A percentile compares a stretch with the other conserved stretches of the same genome.
phyloP scores from a whole-genome alignment of 768 basidiomycete species.

The Leccinum longicurvipes region DNA sequence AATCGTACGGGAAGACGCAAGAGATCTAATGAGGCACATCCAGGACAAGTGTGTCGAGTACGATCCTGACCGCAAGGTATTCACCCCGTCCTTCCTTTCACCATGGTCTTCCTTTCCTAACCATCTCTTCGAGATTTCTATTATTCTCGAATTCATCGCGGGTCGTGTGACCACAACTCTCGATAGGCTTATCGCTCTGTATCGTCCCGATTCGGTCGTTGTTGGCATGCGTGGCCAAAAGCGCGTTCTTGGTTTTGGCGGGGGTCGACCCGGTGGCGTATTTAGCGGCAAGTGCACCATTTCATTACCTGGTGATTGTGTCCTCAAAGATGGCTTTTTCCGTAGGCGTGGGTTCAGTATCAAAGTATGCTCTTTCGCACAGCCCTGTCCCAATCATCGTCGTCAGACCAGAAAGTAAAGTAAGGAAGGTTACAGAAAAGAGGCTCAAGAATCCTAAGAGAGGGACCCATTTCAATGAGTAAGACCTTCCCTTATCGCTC shows the following conservation, averaged over 20 bases:
- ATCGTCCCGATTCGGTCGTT: constrained; percentile 88
- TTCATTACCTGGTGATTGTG: neutral
- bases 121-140: constrained; percentile 56
- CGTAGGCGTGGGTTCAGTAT: constrained; percentile 60
- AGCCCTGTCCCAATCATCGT: constrained; percentile 97
- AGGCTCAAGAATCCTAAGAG: constrained; percentile 86
- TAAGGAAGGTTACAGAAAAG: constrained; percentile 81
- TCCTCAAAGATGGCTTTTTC: constrained; percentile 28
- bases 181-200: constrained; percentile 88
- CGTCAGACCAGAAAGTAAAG: constrained; percentile 85
- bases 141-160: constrained; percentile 92
- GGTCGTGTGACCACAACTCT: constrained; percentile 87
- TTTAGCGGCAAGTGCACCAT: constrained; percentile 19
- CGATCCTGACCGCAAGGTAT: constrained; percentile 73
- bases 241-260: constrained; percentile 46
- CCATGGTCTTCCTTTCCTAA: neutral
- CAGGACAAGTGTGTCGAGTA: constrained; percentile 76
- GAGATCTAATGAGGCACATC: constrained; percentile 74
- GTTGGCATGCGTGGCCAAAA: constrained; percentile 84
- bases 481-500: constrained; percentile 8
- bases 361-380: constrained; percentile 79
- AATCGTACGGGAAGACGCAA: constrained; percentile 78
- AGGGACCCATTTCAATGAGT: constrained; percentile 77
- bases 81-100: constrained; percentile 6
- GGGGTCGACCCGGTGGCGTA: constrained; percentile 21